Evolutionary conservation across 108 stramenopile genomes (phyloP).

Genomic region (Cyclostephanos invisitatus): DNA sequence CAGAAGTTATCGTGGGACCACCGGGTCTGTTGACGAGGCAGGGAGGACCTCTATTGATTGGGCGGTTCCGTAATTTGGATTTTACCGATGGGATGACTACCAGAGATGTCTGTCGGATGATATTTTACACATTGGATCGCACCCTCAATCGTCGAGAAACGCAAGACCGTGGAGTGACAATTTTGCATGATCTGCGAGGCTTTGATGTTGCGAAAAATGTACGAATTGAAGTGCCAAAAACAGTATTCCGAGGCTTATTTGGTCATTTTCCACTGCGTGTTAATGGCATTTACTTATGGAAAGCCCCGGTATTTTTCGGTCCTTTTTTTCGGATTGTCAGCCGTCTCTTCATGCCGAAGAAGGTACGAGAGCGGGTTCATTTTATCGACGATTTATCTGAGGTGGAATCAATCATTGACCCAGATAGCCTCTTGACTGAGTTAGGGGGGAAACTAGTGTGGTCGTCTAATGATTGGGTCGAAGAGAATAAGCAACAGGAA

Average conservation of each 20-base stretch:
- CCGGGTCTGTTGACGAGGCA: conserved; percentile 5
- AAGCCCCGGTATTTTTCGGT: conserved; percentile 37
- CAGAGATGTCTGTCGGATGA: conserved; percentile 32
- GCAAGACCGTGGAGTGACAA: too few species aligned
- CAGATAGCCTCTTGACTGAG: conserved; percentile 24
- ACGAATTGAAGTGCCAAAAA: too few species aligned
- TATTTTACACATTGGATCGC: conserved; percentile 47
- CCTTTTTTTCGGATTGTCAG: conserved; percentile 24
- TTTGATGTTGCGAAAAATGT: too few species aligned
- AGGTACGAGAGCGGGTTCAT: conserved; percentile 32
- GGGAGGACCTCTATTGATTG: conserved; percentile 36
- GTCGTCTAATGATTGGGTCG: conserved; percentile 28
- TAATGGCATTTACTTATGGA: conserved; percentile 35
- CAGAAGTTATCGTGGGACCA: too few species aligned
- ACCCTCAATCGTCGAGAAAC: neutral
- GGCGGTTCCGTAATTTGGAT: conserved; percentile 47
- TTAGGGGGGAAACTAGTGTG: conserved; percentile 34
- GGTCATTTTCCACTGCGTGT: conserved; percentile 51
- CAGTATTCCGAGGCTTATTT: conserved; percentile 19
- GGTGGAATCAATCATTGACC: conserved; percentile 22
- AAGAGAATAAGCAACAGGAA: conserved; percentile 35
- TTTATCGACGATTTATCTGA: conserved; percentile 33
- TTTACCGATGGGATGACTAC: conserved; percentile 48
- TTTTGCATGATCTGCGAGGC: too few species aligned
- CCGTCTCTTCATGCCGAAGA: conserved; percentile 28